Base-by-base conservation (phyloP, 129 eudicot species). In the Oenanthe sinensis region DNA sequence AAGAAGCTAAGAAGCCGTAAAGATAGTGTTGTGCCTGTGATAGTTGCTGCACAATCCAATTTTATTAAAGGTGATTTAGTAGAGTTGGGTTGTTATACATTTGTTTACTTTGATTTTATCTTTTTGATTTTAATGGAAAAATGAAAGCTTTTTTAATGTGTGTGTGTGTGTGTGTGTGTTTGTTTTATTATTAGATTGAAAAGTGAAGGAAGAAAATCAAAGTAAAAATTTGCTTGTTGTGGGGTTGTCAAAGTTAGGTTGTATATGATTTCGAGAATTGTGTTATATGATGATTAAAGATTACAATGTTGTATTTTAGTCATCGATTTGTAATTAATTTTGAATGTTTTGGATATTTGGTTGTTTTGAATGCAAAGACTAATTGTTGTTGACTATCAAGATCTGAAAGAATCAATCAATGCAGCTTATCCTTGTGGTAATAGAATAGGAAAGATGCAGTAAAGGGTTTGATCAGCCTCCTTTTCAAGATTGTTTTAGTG, bases 21-120 rank as follows among this genome's bases (percentile, higher is more conserved):
- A 62, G 5, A 49, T 60, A 79, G 4, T 15, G 68, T 78, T 33
- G 63, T 44, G 28, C 86, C 87, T n/a, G 49, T 70, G 10, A 71
- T 88, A 72, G 69, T 76, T 75, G 91, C 98, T 46, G 83, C 83
- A n/a, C 96, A 89, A 79, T 87, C 97, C 83, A 81, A 81, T 82
- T 81, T 93, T 43, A 77, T 90, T 47, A 87, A 75, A 87, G 96
- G 97, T 92, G 77, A 37, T 19, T 20, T 72, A n/a, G 0, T 5
- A 3, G 0, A 9, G 6, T 60, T 60, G 33, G n/a, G 0, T 24
- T 6, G n/a, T n/a, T n/a, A 2, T 43, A 46, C 16, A 12, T 0
- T 46, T 1, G 15, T 74, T 43, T 20, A 5, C 8, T 74, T 14
- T 16, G 33, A 19, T 6, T 19, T 39, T 70, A 70, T 71, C 12